Base-by-base conservation (phyloP, 2,329 filamentous ascomycete species). In the Pseudogymnoascus sp. region DNA sequence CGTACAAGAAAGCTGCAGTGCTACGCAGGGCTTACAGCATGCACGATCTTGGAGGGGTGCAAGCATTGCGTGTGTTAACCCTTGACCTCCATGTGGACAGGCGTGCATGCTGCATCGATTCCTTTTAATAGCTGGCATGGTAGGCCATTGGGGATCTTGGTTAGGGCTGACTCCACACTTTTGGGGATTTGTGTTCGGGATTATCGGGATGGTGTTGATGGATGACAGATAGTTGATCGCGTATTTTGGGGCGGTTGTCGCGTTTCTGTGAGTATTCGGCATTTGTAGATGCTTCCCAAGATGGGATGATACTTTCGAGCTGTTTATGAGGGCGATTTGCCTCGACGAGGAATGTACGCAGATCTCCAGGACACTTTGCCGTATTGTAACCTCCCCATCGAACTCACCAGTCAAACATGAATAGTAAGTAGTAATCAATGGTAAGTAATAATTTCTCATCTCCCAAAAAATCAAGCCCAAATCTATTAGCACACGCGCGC, bases 91-190 rank as follows among this genome's bases (percentile, higher is more conserved):
- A 54, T 54, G 48, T 54, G 48, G 48, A 31, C 25, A 31, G 48
- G 6, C 16, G 61, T 45, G 43, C 34, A 39, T 21, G 34, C 31
- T 61, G 60, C 34, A 43, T 43, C 16, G 60, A 23, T 2, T 21
- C 5, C 60, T 61, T 61, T 37, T 61, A 61, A 43, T 61, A 61
- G 60, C 60, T 16, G 7, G 31, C 7, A 34, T n/a, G n/a, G n/a
- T n/a, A 10, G 37, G 57, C 37, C 57, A 21, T 43, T 61, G 34
- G 37, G 31, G 60, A 54, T 54, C n/a, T 28, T 54, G 23, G 23
- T 10, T 54, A 54, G 48, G 48, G 48, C 48, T 54, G 48, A 54
- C 25, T 54, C 25, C 48, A 54, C 48, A 54, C 25, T 54, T 54
- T 19, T 31, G 48, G n/a, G 23, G 23, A 3, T n/a, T 48, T 7